These are phyloP conservation scores for Talaromyces pinophilus DNA, from an alignment of 2,329 filamentous ascomycete genomes.

Conservation along the genomic window DNA sequence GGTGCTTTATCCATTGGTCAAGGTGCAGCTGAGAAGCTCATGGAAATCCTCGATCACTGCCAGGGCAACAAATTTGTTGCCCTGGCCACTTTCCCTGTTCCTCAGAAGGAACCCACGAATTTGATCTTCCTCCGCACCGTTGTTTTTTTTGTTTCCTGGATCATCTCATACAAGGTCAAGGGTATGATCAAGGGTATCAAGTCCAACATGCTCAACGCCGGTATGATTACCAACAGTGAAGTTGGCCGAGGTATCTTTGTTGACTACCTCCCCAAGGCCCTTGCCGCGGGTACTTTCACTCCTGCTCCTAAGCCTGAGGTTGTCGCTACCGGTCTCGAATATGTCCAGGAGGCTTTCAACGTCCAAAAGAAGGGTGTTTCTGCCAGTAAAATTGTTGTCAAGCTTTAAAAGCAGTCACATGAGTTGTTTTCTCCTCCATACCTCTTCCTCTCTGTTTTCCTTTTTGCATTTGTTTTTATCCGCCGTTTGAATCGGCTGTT, in stretches of 20 bases:
- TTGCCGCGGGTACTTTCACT: constrained; percentile 40
- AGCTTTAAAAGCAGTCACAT: constrained; percentile 7
- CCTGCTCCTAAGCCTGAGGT: constrained; percentile 45
- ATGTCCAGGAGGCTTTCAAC: constrained; percentile 47
- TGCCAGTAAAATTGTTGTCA: constrained; percentile 48
- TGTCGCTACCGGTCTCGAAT: constrained; percentile 46
- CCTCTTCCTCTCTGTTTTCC: neutral
- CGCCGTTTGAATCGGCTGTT: neutral
- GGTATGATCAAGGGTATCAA: constrained; percentile 19
- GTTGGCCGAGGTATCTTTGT: constrained; percentile 28
- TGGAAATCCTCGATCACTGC: constrained; percentile 13
- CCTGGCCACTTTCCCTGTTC: constrained; percentile 14
- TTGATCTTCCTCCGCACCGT: constrained; percentile 12
- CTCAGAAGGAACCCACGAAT: constrained; percentile 14
- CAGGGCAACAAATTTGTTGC: constrained; percentile 20
- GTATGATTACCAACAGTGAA: constrained; percentile 16
- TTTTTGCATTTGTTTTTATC: neutral
- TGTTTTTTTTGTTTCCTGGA: constrained; percentile 18
- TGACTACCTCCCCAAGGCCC: constrained; percentile 43
- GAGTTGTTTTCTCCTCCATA: neutral
- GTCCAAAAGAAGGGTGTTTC: constrained; percentile 45
- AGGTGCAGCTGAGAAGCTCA: constrained; percentile 16
- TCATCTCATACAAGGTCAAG: constrained; percentile 16
- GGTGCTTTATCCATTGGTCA: constrained; percentile 17
- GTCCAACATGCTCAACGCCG: constrained; percentile 15